phyloP scores from a whole-genome alignment of 768 basidiomycete species.

The Ramaria sp. region DNA sequence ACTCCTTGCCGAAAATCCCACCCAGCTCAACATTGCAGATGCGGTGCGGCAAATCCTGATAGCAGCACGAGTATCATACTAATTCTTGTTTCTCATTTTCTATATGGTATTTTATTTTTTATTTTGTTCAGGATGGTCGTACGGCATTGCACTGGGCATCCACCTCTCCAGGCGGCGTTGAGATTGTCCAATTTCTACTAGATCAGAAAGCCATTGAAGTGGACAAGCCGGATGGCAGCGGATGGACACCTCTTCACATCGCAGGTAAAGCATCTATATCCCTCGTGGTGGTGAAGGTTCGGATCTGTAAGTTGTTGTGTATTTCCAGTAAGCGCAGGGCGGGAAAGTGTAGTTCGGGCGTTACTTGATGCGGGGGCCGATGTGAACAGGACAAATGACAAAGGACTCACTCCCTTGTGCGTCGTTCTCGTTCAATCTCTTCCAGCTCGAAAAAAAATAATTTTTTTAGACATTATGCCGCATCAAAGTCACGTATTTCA shows the following conservation, averaged over 20 bases:
- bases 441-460: constrained; percentile 9
- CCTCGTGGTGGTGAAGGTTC: not conserved
- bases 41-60: constrained; percentile 29
- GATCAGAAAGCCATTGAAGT: constrained; percentile 55
- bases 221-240: constrained; percentile 49
- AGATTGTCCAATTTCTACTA: constrained; percentile 56
- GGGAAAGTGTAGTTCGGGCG: constrained; percentile 62
- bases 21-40: constrained; percentile 51
- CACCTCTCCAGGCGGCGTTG: constrained; percentile 50
- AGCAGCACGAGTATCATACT: not conserved
- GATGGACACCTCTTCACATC: constrained; percentile 77
- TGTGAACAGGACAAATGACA: constrained; percentile 68
- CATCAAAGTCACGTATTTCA: constrained; percentile 82
- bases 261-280: constrained; percentile 36
- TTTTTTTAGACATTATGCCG: constrained; percentile 72
- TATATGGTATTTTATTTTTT: not conserved
- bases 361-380: constrained; percentile 77
- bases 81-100: not conserved
- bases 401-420: constrained; percentile 77
- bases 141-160: constrained; percentile 85
- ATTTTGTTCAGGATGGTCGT: constrained; percentile 52
- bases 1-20: constrained; percentile 50
- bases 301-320: constrained; percentile 9
- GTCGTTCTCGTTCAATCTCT: constrained; percentile 17
- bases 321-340: constrained; percentile 64